Evolutionary conservation across 306 rosid species (phyloP).

Genomic region (Calophaca sinica): DNA sequence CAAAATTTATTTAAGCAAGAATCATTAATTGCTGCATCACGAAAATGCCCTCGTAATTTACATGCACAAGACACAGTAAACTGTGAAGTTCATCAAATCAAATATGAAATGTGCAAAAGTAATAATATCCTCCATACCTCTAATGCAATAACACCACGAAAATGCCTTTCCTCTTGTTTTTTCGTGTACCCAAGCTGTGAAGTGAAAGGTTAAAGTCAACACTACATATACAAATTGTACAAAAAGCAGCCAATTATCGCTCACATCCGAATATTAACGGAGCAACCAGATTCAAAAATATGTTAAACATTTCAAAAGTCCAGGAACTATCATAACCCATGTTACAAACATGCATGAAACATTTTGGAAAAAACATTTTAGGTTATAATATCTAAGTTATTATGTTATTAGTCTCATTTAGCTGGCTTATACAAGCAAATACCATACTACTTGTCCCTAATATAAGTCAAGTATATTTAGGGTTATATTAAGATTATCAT

Average conservation of each 20-base stretch:
- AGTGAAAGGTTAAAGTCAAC: constrained; percentile 42
- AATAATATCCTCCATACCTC: constrained; percentile 68
- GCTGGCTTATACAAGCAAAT: constrained; percentile 11
- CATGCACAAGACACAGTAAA: neutral
- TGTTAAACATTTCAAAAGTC: neutral
- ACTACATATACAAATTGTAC: constrained; percentile 32
- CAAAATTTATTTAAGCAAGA: constrained; percentile 24
- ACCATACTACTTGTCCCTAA: neutral
- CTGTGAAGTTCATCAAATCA: neutral
- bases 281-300: neutral
- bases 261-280: constrained; percentile 26
- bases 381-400: neutral
- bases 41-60: constrained; percentile 8
- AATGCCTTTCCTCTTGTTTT: constrained; percentile 90
- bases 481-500: neutral
- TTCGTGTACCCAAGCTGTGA: constrained; percentile 96
- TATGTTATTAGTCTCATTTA: neutral
- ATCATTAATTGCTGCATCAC: neutral
- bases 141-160: constrained; percentile 89
- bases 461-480: neutral
- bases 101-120: neutral
- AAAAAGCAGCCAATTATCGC: constrained; percentile 6
- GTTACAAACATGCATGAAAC: neutral
- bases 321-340: neutral
- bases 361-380: constrained; percentile 5